These are phyloP conservation scores for Russula vinacea DNA, from an alignment of 768 basidiomycete genomes.

Conservation along the genomic window DNA sequence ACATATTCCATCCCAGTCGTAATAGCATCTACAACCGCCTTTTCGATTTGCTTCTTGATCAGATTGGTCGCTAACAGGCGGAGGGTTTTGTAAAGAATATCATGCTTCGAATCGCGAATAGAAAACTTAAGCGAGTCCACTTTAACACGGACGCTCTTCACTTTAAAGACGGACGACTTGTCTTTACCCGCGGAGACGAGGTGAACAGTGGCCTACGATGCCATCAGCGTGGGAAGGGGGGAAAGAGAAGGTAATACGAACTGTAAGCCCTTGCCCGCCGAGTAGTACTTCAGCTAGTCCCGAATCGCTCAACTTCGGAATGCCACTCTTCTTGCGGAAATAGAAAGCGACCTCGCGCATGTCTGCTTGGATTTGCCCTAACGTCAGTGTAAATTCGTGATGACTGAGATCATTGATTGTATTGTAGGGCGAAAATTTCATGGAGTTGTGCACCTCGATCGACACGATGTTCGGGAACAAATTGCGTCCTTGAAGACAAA, in stretches of 20 bases:
- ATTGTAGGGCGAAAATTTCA: conserved; percentile 82
- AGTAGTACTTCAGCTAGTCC: conserved; percentile 84
- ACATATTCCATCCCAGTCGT: conserved; percentile 80
- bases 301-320: conserved; percentile 75
- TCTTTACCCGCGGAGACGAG: conserved; percentile 63
- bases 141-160: conserved; percentile 69
- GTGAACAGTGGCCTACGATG: conserved; percentile 50
- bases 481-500: conserved; percentile 83
- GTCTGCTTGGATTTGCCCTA: conserved; percentile 88
- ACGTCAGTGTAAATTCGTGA: conserved; percentile 71
- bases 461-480: conserved; percentile 79
- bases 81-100: conserved; percentile 81
- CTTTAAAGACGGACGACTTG: conserved; percentile 65
- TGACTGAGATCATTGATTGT: conserved; percentile 51
- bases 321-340: conserved; percentile 80
- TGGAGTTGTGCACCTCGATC: conserved; percentile 73
- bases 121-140: conserved; percentile 86
- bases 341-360: conserved; percentile 93
- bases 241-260: conserved; percentile 35
- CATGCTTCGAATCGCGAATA: conserved; percentile 89
- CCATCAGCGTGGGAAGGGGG: background rate
- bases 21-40: conserved; percentile 62
- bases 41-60: conserved; percentile 73
- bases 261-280: conserved; percentile 77
- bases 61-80: conserved; percentile 75